Conservation (phyloP, 306 rosid genomes). For the Corylus heterophylla region DNA sequence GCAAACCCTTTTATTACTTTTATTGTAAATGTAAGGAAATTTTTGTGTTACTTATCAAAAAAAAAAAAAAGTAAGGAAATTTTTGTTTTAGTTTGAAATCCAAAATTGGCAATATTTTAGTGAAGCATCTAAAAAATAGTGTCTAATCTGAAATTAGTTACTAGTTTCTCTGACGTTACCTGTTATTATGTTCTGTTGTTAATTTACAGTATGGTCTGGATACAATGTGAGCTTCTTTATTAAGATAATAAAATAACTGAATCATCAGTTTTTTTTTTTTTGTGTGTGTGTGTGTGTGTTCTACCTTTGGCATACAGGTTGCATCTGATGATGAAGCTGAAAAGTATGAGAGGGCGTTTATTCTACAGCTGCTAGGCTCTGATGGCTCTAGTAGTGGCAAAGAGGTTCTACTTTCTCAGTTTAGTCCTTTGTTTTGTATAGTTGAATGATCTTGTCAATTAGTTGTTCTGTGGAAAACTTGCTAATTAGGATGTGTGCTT, state of each 20-base stretch:
- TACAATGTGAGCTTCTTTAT: conserved; percentile 13
- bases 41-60: background rate
- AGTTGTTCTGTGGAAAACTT: background rate
- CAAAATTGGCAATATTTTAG: conserved; percentile 9
- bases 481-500: background rate
- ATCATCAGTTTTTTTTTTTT: conserved; percentile 1
- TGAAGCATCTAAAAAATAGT: background rate
- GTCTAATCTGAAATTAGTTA: background rate
- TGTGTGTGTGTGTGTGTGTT: background rate
- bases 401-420: conserved; percentile 62
- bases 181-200: background rate
- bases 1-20: conserved; percentile 74
- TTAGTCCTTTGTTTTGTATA: conserved; percentile 13
- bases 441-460: background rate
- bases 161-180: background rate
- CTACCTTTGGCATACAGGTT: conserved; percentile 48
- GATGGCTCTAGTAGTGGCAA: conserved; percentile 56
- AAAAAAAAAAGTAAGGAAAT: conserved; percentile 43
- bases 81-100: background rate
- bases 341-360: conserved; percentile 78
- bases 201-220: conserved; percentile 7
- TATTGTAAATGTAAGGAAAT: conserved; percentile 59
- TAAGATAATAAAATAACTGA: conserved; percentile 1
- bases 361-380: conserved; percentile 67
- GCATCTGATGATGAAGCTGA: conserved; percentile 72